Percentiles rank a stretch among this genome's conserved stretches.
Conservation (phyloP, 2,329 filamentous ascomycete genomes). For the Phoma sp. region DNA sequence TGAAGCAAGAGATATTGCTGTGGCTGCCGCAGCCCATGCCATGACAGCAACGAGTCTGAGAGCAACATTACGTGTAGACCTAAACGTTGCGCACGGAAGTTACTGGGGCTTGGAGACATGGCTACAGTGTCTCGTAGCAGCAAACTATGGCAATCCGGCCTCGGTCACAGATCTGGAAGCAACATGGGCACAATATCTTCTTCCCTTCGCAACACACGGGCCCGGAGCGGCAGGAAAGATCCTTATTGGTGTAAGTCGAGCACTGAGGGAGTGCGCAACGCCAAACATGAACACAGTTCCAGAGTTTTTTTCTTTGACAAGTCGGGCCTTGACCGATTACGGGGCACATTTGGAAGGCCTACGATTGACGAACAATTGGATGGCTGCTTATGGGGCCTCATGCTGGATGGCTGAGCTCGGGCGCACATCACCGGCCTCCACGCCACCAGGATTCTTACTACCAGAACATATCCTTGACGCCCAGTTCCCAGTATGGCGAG, state of each 20-base stretch:
- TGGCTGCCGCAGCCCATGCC: conserved; percentile 40
- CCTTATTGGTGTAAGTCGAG: conserved; percentile 32
- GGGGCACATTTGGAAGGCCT: conserved; percentile 36
- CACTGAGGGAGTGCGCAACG: conserved; percentile 21
- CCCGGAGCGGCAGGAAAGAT: conserved; percentile 31
- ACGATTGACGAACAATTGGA: conserved; percentile 34
- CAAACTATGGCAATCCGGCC: conserved; percentile 32
- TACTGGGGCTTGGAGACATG: conserved; percentile 40
- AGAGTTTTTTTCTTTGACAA: conserved; percentile 31
- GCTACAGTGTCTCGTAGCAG: conserved; percentile 40
- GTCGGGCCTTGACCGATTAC: conserved; percentile 31
- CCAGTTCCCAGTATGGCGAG: conserved; percentile 36
- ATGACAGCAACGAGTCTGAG: conserved; percentile 36
- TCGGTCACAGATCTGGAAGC: conserved; percentile 38
- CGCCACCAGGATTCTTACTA: conserved; percentile 18
- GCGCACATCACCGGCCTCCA: conserved; percentile 10
- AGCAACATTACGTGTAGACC: conserved; percentile 31
- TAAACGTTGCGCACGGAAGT: conserved; percentile 35
- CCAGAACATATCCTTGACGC: conserved; percentile 35
- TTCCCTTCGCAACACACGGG: conserved; percentile 36
- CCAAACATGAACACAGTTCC: conserved; percentile 28
- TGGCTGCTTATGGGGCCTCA: conserved; percentile 26
- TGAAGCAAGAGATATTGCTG: conserved; percentile 34
- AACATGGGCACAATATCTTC: conserved; percentile 32
- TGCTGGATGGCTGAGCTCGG: conserved; percentile 32